Evolutionary conservation across 805 yeast genomes (phyloP).

Genomic region (Wickerhamomyces canadensis): DNA sequence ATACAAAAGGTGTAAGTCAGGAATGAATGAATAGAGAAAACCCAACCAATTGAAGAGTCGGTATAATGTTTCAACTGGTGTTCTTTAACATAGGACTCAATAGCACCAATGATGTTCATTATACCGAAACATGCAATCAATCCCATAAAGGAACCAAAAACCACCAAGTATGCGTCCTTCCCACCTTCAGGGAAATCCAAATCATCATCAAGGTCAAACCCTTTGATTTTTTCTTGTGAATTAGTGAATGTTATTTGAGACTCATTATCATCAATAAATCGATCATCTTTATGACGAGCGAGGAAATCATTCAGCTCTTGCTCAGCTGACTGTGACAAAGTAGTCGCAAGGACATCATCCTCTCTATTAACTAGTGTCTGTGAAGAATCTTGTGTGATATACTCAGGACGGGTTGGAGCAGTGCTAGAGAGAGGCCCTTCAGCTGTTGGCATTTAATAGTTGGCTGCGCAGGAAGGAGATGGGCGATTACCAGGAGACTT

Average conservation of each 20-base stretch:
- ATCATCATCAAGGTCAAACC: constrained; percentile 8
- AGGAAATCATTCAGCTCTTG: not conserved
- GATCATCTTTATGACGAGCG: too few species aligned
- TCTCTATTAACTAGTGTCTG: not conserved
- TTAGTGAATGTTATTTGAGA: not conserved
- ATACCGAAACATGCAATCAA: constrained; percentile 48
- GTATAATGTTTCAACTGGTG: constrained; percentile 43
- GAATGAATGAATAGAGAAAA: constrained; percentile 34
- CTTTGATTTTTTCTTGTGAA: not conserved
- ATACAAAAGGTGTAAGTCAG: constrained; percentile 28
- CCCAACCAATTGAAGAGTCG: constrained; percentile 50
- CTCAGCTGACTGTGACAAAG: not conserved
- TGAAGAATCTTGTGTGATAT: not conserved
- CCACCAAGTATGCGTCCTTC: constrained; percentile 42
- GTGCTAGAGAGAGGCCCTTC: not conserved
- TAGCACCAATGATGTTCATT: constrained; percentile 54
- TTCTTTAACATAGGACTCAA: constrained; percentile 49
- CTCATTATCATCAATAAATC: not conserved
- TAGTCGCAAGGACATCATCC: not conserved
- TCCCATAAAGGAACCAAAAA: constrained; percentile 52
- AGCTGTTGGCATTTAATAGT: too few species aligned
- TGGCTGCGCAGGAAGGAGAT: too few species aligned
- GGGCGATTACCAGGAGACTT: too few species aligned
- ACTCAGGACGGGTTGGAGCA: not conserved
- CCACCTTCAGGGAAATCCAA: constrained; percentile 52